Percentiles rank a stretch among this genome's conserved stretches.
phyloP scores from a whole-genome alignment of 768 basidiomycete species.

The Tubosaeta sp. region DNA sequence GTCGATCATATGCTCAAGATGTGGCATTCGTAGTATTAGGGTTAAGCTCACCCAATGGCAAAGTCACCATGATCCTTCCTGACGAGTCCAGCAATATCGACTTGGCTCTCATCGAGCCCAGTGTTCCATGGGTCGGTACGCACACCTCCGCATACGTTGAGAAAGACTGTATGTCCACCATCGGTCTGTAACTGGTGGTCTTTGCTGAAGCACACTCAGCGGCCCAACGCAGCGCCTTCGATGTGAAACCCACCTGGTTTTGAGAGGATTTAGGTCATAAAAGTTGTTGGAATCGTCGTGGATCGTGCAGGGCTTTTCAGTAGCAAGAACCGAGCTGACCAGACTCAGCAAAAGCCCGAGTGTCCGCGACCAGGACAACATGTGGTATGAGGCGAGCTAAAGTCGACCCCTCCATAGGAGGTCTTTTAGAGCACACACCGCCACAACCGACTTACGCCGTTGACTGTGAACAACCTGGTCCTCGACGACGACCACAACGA shows the following conservation, averaged over 20 bases:
- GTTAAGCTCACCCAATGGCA: slow-evolving; percentile 56
- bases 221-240: neutral
- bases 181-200: slow-evolving; percentile 57
- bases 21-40: neutral
- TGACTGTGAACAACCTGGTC: slow-evolving; percentile 4
- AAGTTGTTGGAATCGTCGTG: slow-evolving; percentile 47
- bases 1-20: neutral
- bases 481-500: slow-evolving; percentile 36
- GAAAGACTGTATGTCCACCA: slow-evolving; percentile 42
- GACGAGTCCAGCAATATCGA: slow-evolving; percentile 60
- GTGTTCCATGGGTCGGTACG: slow-evolving; percentile 55
- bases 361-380: neutral
- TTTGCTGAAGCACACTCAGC: slow-evolving; percentile 40
- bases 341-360: slow-evolving; percentile 4
- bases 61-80: slow-evolving; percentile 63
- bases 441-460: slow-evolving; percentile 29
- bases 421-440: slow-evolving; percentile 13
- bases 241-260: slow-evolving; percentile 42
- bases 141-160: slow-evolving; percentile 65
- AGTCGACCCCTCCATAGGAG: slow-evolving; percentile 23
- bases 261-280: slow-evolving; percentile 65
- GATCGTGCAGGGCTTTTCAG: slow-evolving; percentile 59
- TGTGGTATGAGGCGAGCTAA: slow-evolving; percentile 7
- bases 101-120: slow-evolving; percentile 42
- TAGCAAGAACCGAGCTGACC: slow-evolving; percentile 17